Base-by-base conservation (phyloP, 192 early-diverging fungal species). In the Coemansia aciculifera region DNA sequence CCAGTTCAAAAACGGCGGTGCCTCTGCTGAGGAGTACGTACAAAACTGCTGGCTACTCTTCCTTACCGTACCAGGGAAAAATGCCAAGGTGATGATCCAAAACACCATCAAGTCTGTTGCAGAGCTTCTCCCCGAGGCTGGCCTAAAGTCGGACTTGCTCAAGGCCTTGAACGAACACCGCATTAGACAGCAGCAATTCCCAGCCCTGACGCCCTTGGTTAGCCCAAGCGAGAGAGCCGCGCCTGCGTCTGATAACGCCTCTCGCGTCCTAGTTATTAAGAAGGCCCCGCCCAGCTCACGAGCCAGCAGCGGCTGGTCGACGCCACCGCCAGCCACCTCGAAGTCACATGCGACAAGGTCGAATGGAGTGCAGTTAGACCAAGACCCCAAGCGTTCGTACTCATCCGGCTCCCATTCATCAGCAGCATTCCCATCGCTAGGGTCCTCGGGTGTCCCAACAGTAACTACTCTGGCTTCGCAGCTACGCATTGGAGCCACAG, bases 171-270 rank as follows among this genome's bases (percentile, higher is more conserved):
- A 40, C 38, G 56, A 64, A 11, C 79, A 81, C 54, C 69, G 74
- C n/a, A 62, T 77, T 38, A 66, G 69, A 36, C 79, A 81, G 71
- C 79, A 81, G 71, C 79, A 81, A 39, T 81, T 81, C 61, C 79
- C 79, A 2, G 79, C 73, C 2, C 67, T 81, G 13, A 72, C 74
- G 1, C 79, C 79, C 8, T 46, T 75, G 59, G 64, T 49, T 24
- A 40, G 57, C 12, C 56, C 69, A 1, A 64, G 62, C 51, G 64
- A 23, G 11, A 44, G 15, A 13, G 32, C 66, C 17, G 62, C 32
- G 23, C 32, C 60, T 1, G 13, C 71, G 8, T 49, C 57, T 4
- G 64, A 44, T 2, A 60, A n/a, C 43, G 15, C 12, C 56, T 44
- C 79, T 2, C 69, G 74, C n/a, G 71, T 76, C 9, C 49, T 77